A percentile compares a stretch with the other conserved stretches of the same genome.
These are phyloP conservation scores for Odontarrhena argentea DNA, from an alignment of 345 rosid species.

Conservation along the genomic window DNA sequence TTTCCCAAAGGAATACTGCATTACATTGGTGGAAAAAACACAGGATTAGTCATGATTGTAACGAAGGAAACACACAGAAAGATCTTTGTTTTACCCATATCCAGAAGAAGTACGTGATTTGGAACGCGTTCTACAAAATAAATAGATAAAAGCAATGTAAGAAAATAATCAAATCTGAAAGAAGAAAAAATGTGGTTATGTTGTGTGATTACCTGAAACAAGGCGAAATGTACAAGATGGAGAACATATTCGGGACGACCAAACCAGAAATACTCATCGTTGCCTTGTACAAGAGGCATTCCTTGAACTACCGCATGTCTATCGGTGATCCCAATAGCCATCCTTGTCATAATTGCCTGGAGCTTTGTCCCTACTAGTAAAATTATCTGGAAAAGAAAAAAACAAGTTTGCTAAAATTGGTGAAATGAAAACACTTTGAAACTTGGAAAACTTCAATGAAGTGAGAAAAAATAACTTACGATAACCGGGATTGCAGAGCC, in stretches of 20 bases:
- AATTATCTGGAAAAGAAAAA: slow-evolving; percentile 57
- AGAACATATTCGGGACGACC: slow-evolving; percentile 73
- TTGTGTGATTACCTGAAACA: slow-evolving; percentile 69
- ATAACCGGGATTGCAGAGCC: slow-evolving; percentile 72
- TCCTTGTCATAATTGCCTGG: slow-evolving; percentile 75
- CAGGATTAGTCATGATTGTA: slow-evolving; percentile 8
- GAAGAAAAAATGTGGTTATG: neutral
- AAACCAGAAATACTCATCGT: slow-evolving; percentile 91
- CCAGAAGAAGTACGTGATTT: slow-evolving; percentile 96
- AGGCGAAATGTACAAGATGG: slow-evolving; percentile 82
- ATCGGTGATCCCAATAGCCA: slow-evolving; percentile 82
- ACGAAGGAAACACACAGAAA: neutral
- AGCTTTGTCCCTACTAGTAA: slow-evolving; percentile 91
- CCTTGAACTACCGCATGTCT: slow-evolving; percentile 96
- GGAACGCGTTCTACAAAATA: slow-evolving; percentile 85
- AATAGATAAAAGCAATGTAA: slow-evolving; percentile 11
- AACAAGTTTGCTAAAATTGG: slow-evolving; percentile 5
- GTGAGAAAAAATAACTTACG: slow-evolving; percentile 52
- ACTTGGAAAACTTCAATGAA: neutral
- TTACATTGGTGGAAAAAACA: neutral
- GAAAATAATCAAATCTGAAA: neutral
- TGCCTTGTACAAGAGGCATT: slow-evolving; percentile 91
- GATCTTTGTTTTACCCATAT: slow-evolving; percentile 61
- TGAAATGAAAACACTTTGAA: slow-evolving; percentile 7
- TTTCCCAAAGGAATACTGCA: slow-evolving; percentile 75